These are phyloP conservation scores for Arxiozyma telluris DNA, from an alignment of 1,139 yeast species.

Conservation along the genomic window DNA sequence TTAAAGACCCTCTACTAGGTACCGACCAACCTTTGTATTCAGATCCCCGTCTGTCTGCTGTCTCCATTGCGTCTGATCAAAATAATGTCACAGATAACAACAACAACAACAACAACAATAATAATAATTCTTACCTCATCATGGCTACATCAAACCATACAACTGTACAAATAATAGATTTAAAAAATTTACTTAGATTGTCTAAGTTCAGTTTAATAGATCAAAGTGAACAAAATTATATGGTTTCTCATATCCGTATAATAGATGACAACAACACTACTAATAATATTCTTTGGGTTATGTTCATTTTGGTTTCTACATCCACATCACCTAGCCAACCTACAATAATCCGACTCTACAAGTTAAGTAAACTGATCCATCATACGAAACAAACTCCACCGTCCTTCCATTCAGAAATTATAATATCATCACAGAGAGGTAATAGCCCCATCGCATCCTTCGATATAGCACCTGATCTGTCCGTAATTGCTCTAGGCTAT, in stretches of 20 bases:
- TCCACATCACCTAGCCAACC: slow-evolving; percentile 66
- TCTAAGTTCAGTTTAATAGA: not conserved
- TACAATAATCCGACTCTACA: slow-evolving; percentile 63
- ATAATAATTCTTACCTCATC: slow-evolving; percentile 41
- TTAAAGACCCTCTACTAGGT: slow-evolving; percentile 71
- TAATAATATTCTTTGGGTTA: not conserved
- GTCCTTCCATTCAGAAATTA: slow-evolving; percentile 36
- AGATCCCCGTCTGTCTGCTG: slow-evolving; percentile 60
- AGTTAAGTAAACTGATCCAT: slow-evolving; percentile 35
- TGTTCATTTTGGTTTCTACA: not conserved
- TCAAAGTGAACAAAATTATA: slow-evolving; percentile 39
- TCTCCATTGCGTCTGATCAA: slow-evolving; percentile 41
- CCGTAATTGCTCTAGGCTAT: slow-evolving; percentile 72
- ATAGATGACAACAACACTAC: slow-evolving; percentile 35
- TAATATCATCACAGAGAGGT: slow-evolving; percentile 46
- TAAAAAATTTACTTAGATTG: slow-evolving; percentile 31
- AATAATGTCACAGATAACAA: slow-evolving; percentile 33
- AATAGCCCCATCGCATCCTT: slow-evolving; percentile 68
- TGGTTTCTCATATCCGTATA: slow-evolving; percentile 53
- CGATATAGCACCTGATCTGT: slow-evolving; percentile 45
- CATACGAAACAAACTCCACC: slow-evolving; percentile 30
- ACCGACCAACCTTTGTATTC: slow-evolving; percentile 60
- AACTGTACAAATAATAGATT: slow-evolving; percentile 49
- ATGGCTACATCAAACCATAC: slow-evolving; percentile 49
- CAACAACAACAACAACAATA: no score